These are phyloP conservation scores for Gonium pectorale DNA, from an alignment of 139 green algal genomes.

Conservation along the genomic window DNA sequence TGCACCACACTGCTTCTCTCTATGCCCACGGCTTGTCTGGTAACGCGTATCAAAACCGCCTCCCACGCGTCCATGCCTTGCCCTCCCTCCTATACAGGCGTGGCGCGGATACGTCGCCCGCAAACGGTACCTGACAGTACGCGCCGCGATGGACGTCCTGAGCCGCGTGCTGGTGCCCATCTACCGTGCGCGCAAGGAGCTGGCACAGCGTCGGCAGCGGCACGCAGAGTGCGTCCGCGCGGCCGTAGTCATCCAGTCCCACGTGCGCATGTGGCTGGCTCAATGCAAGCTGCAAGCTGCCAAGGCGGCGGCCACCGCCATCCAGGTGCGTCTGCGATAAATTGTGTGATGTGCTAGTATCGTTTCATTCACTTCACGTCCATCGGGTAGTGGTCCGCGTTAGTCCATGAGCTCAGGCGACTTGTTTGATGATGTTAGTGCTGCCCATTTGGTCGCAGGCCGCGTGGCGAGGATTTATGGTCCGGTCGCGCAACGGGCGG, in stretches of 20 bases:
- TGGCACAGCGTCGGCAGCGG: constrained; percentile 3
- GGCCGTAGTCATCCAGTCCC: constrained; percentile 59
- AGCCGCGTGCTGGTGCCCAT: neutral
- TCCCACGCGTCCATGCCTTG: neutral
- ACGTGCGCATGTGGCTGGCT: constrained; percentile 54
- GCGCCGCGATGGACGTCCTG: neutral
- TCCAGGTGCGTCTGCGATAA: constrained; percentile 9
- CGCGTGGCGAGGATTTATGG: constrained; percentile 65
- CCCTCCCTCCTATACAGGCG: neutral
- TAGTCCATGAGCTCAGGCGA: neutral
- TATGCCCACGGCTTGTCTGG: no score
- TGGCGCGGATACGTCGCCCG: constrained; percentile 32
- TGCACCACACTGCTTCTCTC: no score
- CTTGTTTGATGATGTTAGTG: neutral
- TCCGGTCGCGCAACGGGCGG: constrained; percentile 40
- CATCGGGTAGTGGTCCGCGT: no score
- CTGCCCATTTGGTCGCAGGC: constrained; percentile 57
- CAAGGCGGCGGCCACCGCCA: neutral
- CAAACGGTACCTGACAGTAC: neutral
- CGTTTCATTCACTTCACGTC: neutral
- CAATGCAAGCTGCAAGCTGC: constrained; percentile 3
- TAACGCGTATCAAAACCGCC: neutral
- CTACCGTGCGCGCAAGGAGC: constrained; percentile 2
- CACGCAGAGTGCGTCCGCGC: constrained; percentile 24
- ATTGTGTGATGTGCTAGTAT: neutral